Evolutionary conservation across 2,329 filamentous ascomycete species (phyloP), one percentile per base, ranked within the genome.

Genomic region (Botrytis pseudocinerea): DNA sequence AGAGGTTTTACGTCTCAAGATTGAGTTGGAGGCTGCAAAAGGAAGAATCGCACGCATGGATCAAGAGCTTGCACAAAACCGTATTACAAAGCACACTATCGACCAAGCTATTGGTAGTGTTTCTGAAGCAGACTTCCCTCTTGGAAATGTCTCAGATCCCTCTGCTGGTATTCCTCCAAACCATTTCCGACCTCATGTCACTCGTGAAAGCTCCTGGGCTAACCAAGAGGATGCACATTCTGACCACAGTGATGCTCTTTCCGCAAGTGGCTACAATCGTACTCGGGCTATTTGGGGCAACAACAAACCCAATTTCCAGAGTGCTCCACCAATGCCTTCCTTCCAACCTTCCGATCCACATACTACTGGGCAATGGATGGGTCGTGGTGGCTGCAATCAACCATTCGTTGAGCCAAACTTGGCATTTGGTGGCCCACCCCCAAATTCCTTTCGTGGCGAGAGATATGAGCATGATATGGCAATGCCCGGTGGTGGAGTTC

Each of bases 41-140:
- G 90, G 86, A 80, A 88, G 91, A 78, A 92, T 95, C 78, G 88
- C 87, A 63, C 90, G 88, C 73, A 89, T 94, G 80, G 91, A 92
- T 73, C 87, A 92, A 71, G 91, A 94, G 82, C 85, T 93, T 74
- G 86, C 89, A 57, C 89, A 92, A 76, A 89, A 86, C 38, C 89
- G 89, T 44, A 86, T 89, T 72, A 84, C 85, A 48, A 89, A 88
- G 78, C 84, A 88, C 70, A 91, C 89, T 18, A 83, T 87, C 71
- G 87, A 89, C 65, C 87, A 88, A 77, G 82, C 81, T 14, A 83
- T 88, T 70, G 85, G 86, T n/a, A 82, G 84, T 74, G 82, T 83
- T 8, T 84, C 84, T 9, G 87, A 86, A 69, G 79, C 81, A 38
- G 84, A 85, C 62, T 81, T 78, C 59, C 73, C 76, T 81, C 76